Percentiles rank a stretch among this genome's conserved stretches.
phyloP scores from a whole-genome alignment of 768 basidiomycete genomes.

The Suillus hirtellus region DNA sequence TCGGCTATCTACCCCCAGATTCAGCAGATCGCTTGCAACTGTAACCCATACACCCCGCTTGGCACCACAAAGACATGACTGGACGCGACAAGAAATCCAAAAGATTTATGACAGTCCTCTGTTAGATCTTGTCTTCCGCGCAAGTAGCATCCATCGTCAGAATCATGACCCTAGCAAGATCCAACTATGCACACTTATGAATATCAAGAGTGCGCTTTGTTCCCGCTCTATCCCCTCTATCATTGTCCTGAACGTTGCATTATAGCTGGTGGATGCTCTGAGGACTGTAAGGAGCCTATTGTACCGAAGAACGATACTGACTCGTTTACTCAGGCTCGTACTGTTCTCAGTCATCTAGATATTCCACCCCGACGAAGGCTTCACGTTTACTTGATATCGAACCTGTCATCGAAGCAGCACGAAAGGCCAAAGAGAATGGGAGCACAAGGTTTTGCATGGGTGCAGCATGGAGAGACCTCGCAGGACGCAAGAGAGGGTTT shows the following conservation, averaged over 20 bases:
- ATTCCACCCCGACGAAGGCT: slow-evolving; percentile 87
- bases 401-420: slow-evolving; percentile 90
- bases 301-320: slow-evolving; percentile 1
- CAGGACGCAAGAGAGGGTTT: slow-evolving; percentile 90
- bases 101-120: slow-evolving; percentile 83
- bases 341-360: slow-evolving; percentile 96
- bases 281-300: slow-evolving; percentile 74
- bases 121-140: slow-evolving; percentile 85
- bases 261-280: slow-evolving; percentile 89
- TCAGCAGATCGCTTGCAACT: slow-evolving; percentile 61
- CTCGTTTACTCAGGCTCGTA: slow-evolving; percentile 69
- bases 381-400: slow-evolving; percentile 85
- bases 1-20: slow-evolving; percentile 17
- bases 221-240: slow-evolving; percentile 26
- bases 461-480: slow-evolving; percentile 95
- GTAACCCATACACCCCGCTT: slow-evolving; percentile 32
- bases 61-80: slow-evolving; percentile 53
- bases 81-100: slow-evolving; percentile 82
- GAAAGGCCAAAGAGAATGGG: slow-evolving; percentile 93
- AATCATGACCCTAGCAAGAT: slow-evolving; percentile 88
- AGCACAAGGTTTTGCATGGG: slow-evolving; percentile 99
- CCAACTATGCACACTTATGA: slow-evolving; percentile 96
- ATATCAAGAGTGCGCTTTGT: slow-evolving; percentile 87
- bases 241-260: slow-evolving; percentile 13
- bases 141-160: slow-evolving; percentile 81